Percentiles rank a stretch among this genome's conserved stretches.
Evolutionary conservation across 2,329 filamentous ascomycete genomes (phyloP).

Genomic region (Pseudogymnoascus sp.): DNA sequence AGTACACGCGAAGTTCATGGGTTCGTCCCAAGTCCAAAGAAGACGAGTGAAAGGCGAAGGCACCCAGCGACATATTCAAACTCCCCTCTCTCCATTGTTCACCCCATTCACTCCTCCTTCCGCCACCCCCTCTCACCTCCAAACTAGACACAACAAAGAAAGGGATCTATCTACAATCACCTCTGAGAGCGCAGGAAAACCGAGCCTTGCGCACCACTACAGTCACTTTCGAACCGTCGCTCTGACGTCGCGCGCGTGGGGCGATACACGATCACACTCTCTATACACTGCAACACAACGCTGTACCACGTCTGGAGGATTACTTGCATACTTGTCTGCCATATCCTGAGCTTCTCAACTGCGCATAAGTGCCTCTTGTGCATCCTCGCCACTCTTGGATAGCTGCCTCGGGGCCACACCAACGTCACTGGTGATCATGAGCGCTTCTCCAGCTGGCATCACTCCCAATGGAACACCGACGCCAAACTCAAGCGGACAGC

Average conservation of each 20-base stretch:
- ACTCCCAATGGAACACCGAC: slow-evolving; percentile 38
- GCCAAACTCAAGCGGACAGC: slow-evolving; percentile 38
- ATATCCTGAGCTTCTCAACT: background rate
- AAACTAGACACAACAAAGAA: background rate
- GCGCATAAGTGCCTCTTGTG: background rate
- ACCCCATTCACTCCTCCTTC: background rate
- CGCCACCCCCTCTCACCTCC: background rate
- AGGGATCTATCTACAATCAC: background rate
- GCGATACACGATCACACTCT: background rate
- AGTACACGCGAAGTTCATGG: slow-evolving; percentile 5
- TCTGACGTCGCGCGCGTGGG: slow-evolving; percentile 5
- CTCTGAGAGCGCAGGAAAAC: background rate
- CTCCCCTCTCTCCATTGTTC: background rate
- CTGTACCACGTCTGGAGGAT: background rate
- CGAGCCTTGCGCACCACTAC: background rate
- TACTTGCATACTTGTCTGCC: background rate
- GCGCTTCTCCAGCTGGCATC: slow-evolving; percentile 36
- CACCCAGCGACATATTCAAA: background rate
- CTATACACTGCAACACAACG: background rate
- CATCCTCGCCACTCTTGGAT: background rate
- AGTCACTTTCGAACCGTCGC: background rate
- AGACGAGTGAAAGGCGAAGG: background rate
- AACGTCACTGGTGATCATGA: slow-evolving; percentile 27
- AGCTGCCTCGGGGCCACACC: background rate
- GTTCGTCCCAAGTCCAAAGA: slow-evolving; percentile 3